phyloP scores from a whole-genome alignment of 352 stramenopile species.

The Phytophthora chlamydospora region DNA sequence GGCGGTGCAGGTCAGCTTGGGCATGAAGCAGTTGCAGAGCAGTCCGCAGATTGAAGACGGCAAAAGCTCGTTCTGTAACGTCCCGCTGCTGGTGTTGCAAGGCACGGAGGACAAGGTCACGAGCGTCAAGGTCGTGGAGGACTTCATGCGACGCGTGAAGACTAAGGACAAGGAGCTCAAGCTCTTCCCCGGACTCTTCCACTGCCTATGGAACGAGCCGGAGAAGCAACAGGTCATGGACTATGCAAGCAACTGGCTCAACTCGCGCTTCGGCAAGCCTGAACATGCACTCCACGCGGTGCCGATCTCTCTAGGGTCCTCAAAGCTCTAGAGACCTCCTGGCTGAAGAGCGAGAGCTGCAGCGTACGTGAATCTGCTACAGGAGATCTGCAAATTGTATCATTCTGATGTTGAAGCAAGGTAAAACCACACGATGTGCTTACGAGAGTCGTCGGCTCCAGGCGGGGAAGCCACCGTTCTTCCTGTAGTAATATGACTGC shows the following conservation, averaged over 20 bases:
- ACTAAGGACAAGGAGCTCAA: constrained; percentile 66
- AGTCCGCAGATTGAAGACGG: constrained; percentile 40
- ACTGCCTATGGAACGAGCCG: constrained; percentile 68
- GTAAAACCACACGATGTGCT: too few relatives aligned
- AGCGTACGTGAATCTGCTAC: background rate
- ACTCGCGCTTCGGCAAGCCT: constrained; percentile 21
- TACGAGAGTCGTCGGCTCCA: too few relatives aligned
- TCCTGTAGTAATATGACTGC: constrained; percentile 23
- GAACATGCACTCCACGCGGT: background rate
- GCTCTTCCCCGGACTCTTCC: constrained; percentile 56
- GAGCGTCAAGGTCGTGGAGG: constrained; percentile 45
- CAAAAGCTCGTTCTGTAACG: constrained; percentile 35
- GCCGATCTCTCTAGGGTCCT: constrained; percentile 15
- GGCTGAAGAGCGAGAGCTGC: background rate
- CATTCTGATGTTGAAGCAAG: background rate
- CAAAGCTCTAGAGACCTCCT: constrained; percentile 28
- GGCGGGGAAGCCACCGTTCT: background rate
- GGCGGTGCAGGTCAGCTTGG: constrained; percentile 42
- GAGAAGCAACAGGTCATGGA: constrained; percentile 60
- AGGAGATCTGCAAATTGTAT: background rate
- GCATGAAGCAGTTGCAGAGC: constrained; percentile 41
- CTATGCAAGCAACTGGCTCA: constrained; percentile 52
- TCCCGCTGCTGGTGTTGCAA: constrained; percentile 46
- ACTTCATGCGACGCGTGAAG: constrained; percentile 49
- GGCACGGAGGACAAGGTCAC: constrained; percentile 59